Base-by-base conservation (phyloP, 2,329 filamentous ascomycete genomes). In the Cucurbitaria berberidis region DNA sequence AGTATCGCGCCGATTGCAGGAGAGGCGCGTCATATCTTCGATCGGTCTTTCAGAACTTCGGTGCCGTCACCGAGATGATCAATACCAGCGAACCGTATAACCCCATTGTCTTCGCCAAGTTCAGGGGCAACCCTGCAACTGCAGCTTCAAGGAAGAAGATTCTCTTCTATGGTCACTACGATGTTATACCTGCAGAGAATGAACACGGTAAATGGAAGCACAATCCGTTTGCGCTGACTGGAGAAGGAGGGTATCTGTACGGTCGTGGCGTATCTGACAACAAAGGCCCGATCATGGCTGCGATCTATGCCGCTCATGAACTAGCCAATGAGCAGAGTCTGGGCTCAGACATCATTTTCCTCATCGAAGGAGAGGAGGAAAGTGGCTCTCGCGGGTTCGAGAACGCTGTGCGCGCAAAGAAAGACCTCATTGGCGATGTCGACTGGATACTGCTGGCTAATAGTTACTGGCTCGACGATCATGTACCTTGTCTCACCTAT, bases 381-480 rank as follows among this genome's bases (percentile, higher is more conserved):
- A 93, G 89, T 40, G 95, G 95, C 0, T 97, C 93, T 1, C 84
- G 92, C 24, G 93, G 95, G 0, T 98, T 99, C 69, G 88, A 90
- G 60, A 86, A 93, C 63, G 90, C 91, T 0, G 87, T 99, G 15
- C 85, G 83, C 62, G 84, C 86, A 58, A 86, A 95, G 75, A 96
- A 96, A 74, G 82, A 88, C 13, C 82, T 91, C 21, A 96, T 99
- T 63, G 95, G 95, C 1, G 82, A 90, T 9, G 87, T 99, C 2
- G 93, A 99, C 75, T 98, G 95, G 81, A 95, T 99, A 49, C 79
- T 99, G 27, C 80, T 99, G 32, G 93, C 95, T 19, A 99, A 99
- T 79, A 97, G 93, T 76, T 99, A 99, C 79, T 99, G 95, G 95
- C 82, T 99, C 1, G 92, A 98, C 69, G 93, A 99, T 69, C 89